Conservation (phyloP, 2,329 filamentous ascomycete species). For the Catunica adiposa region DNA sequence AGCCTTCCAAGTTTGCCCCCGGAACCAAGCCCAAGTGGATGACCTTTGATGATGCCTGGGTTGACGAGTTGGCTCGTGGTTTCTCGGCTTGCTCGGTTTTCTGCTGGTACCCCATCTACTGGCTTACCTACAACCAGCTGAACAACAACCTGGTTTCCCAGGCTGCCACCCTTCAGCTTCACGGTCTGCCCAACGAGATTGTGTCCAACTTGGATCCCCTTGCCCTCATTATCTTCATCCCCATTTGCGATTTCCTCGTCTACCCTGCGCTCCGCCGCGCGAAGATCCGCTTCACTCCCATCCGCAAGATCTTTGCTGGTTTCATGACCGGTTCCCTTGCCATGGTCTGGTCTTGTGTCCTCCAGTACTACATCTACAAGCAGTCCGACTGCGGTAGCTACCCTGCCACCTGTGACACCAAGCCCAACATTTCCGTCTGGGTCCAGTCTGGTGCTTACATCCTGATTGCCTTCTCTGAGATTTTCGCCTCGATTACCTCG, state of each 20-base stretch:
- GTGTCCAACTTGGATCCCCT: slow-evolving; percentile 61
- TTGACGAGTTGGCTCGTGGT: slow-evolving; percentile 56
- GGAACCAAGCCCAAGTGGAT: slow-evolving; percentile 48
- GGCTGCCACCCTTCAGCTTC: slow-evolving; percentile 46
- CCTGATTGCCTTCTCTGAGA: slow-evolving; percentile 32
- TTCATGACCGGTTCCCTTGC: slow-evolving; percentile 47
- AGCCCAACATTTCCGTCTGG: slow-evolving; percentile 45
- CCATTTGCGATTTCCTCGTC: slow-evolving; percentile 48
- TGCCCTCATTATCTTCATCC: slow-evolving; percentile 57
- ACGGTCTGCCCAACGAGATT: slow-evolving; percentile 62
- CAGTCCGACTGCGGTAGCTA: slow-evolving; percentile 38
- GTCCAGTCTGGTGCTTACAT: slow-evolving; percentile 35
- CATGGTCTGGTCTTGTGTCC: slow-evolving; percentile 38
- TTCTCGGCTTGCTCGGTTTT: slow-evolving; percentile 54
- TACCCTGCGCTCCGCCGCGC: slow-evolving; percentile 50
- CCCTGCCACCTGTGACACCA: slow-evolving; percentile 23
- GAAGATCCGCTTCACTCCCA: slow-evolving; percentile 54
- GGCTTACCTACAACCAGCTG: slow-evolving; percentile 34
- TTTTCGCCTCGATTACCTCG: slow-evolving; percentile 35
- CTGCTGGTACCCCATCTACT: slow-evolving; percentile 48
- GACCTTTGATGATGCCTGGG: slow-evolving; percentile 66
- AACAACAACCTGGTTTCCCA: slow-evolving; percentile 46
- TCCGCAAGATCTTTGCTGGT: slow-evolving; percentile 56
- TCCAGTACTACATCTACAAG: slow-evolving; percentile 47
- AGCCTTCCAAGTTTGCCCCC: slow-evolving; percentile 45